phyloP scores from a whole-genome alignment of 1,284 basidiomycete species.

The Cryptococcus amylolentus region DNA sequence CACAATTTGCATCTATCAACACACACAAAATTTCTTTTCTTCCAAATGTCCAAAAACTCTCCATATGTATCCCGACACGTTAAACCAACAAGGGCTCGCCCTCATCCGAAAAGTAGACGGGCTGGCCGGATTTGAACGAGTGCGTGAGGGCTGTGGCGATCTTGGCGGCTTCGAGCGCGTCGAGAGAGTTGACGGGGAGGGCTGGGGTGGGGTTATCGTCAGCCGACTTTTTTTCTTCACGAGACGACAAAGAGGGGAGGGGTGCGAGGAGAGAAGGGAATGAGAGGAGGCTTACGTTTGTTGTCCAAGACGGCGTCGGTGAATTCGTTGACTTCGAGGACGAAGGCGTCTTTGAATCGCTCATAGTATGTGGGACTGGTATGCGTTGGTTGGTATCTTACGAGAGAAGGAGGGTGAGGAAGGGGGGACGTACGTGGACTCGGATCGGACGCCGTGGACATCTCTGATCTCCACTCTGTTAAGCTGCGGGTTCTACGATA shows the following conservation, averaged over 20 bases:
- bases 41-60: no score
- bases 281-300: conserved; percentile 3
- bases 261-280: conserved; percentile 6
- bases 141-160: conserved; percentile 31
- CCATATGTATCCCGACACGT: no score
- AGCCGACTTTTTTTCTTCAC: not conserved
- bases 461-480: conserved; percentile 31
- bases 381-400: not conserved
- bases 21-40: no score
- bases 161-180: conserved; percentile 28
- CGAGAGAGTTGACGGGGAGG: conserved; percentile 19
- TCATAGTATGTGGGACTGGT: conserved; percentile 17
- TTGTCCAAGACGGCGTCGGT: conserved; percentile 11
- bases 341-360: conserved; percentile 30
- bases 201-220: conserved; percentile 2
- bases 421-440: conserved; percentile 18
- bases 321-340: conserved; percentile 24
- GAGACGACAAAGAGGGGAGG: conserved; percentile 2
- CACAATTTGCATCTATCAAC: no score
- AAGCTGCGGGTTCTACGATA: conserved; percentile 19
- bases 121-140: conserved; percentile 19
- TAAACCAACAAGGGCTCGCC: conserved; percentile 23
- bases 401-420: not conserved
- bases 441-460: conserved; percentile 27
- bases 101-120: conserved; percentile 28